Evolutionary conservation across 2,329 filamentous ascomycete genomes (phyloP).

Genomic region (Nemania abortiva): DNA sequence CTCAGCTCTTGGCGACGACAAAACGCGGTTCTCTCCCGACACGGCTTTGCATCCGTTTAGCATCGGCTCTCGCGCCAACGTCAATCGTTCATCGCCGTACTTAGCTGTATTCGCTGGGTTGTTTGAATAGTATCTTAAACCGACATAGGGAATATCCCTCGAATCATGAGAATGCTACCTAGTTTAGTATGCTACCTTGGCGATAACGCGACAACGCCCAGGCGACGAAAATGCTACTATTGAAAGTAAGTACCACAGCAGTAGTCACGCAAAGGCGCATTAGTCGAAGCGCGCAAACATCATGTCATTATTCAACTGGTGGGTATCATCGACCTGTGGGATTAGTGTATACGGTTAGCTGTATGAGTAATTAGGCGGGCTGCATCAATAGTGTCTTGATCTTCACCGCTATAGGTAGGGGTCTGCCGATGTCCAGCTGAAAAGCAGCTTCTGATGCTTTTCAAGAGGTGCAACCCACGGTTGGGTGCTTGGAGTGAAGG

Average conservation of each 20-base stretch:
- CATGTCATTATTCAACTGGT: not conserved
- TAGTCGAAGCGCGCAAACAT: not conserved
- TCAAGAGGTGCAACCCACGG: no score
- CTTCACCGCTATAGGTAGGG: conserved; percentile 11
- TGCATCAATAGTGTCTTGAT: conserved; percentile 24
- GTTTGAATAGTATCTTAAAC: not conserved
- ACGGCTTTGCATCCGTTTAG: not conserved
- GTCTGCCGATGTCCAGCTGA: conserved; percentile 2
- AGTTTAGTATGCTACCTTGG: not conserved
- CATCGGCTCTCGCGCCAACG: not conserved
- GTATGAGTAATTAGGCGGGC: not conserved
- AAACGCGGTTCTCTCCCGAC: not conserved
- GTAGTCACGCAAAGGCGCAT: not conserved
- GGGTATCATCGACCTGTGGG: not conserved
- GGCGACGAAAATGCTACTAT: conserved; percentile 4
- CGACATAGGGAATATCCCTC: not conserved
- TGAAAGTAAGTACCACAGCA: not conserved
- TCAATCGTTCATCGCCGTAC: not conserved
- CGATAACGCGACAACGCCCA: not conserved
- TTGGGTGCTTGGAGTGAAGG: not conserved
- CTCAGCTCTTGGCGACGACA: not conserved
- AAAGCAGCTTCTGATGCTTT: not conserved
- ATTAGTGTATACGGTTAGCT: not conserved
- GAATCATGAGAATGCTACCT: not conserved
- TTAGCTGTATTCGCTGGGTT: not conserved